Conservation (phyloP, 768 basidiomycete genomes). For the Megacollybia marginata region DNA sequence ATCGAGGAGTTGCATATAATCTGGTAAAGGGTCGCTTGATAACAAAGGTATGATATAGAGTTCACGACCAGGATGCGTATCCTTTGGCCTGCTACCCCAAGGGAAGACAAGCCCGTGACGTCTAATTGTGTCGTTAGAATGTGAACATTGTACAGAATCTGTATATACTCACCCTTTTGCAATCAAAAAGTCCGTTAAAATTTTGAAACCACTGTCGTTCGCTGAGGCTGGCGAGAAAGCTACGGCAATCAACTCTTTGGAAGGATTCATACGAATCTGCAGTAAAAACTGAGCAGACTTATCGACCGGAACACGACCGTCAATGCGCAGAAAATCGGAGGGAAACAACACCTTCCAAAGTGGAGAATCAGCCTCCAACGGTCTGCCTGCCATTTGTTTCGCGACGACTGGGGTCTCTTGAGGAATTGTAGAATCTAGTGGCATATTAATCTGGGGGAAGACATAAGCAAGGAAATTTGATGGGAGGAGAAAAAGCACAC, state of each 20-base stretch:
- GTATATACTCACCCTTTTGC: constrained; percentile 57
- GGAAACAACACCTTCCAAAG: constrained; percentile 80
- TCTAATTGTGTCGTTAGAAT: constrained; percentile 28
- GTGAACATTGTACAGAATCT: constrained; percentile 1
- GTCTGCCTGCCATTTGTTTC: constrained; percentile 73
- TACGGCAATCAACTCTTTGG: constrained; percentile 75
- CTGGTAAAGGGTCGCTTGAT: constrained; percentile 62
- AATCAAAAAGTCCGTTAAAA: constrained; percentile 59
- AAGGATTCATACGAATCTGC: constrained; percentile 66
- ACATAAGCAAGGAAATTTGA: constrained; percentile 10
- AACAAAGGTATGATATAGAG: constrained; percentile 78
- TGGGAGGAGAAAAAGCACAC: constrained; percentile 29
- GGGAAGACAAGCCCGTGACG: constrained; percentile 85
- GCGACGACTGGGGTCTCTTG: constrained; percentile 63
- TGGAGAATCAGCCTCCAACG: constrained; percentile 44
- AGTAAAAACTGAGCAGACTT: constrained; percentile 74
- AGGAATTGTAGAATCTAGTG: constrained; percentile 62
- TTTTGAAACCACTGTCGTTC: constrained; percentile 46
- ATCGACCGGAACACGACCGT: constrained; percentile 76
- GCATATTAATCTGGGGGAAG: constrained; percentile 61
- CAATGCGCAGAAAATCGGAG: constrained; percentile 60
- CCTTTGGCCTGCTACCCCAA: constrained; percentile 72
- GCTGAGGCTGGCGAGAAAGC: constrained; percentile 54
- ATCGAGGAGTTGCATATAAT: constrained; percentile 80
- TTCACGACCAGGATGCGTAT: constrained; percentile 74